These are phyloP conservation scores for Clarireedia paspali DNA, from an alignment of 2,329 filamentous ascomycete species.

Conservation along the genomic window DNA sequence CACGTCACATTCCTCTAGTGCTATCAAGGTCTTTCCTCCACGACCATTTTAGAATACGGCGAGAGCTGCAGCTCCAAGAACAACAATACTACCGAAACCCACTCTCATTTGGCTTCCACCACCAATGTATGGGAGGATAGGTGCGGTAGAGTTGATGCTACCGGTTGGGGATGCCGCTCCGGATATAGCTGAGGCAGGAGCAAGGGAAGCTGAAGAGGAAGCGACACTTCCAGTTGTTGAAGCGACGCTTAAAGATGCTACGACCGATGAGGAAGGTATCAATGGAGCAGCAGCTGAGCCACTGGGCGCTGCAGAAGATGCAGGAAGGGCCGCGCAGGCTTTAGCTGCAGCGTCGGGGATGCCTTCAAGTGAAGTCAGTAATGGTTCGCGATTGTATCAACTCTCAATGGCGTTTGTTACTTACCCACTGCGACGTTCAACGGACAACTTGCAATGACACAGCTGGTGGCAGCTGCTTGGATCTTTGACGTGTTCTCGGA, in stretches of 20 bases:
- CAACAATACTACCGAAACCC: neutral
- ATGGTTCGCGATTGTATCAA: neutral
- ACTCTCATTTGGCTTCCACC: constrained; percentile 1
- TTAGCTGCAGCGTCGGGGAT: neutral
- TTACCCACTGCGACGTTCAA: constrained; percentile 3
- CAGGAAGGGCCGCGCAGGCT: neutral
- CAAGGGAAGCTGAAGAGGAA: neutral
- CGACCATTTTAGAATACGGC: neutral
- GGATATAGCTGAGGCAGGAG: neutral
- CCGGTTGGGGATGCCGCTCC: constrained; percentile 6
- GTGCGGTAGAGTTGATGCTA: neutral
- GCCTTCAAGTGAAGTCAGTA: neutral
- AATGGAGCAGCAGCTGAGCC: neutral
- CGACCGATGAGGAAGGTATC: neutral
- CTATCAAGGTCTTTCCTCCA: no score
- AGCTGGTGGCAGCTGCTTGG: constrained; percentile 2
- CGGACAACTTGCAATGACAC: neutral
- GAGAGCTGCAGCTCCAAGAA: neutral
- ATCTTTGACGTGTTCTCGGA: neutral
- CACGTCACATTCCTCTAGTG: neutral
- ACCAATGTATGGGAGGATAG: neutral
- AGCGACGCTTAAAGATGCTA: neutral
- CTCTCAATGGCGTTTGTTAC: neutral
- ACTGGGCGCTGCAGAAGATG: neutral
- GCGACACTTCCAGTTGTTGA: neutral